Conservation (phyloP, 2,329 filamentous ascomycete genomes). For the Pseudogymnoascus sp. region DNA sequence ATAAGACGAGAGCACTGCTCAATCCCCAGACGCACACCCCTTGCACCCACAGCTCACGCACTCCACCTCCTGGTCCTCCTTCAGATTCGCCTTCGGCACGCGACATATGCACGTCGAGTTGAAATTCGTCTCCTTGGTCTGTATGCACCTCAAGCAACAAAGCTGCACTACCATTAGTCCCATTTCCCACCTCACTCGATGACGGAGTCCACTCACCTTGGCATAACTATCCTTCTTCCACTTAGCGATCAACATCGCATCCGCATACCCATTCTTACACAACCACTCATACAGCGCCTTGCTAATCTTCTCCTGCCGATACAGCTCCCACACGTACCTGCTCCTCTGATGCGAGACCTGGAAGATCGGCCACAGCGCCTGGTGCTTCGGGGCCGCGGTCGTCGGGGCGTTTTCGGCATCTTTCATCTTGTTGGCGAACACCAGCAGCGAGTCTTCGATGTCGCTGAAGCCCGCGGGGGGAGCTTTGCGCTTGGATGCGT, state of each 20-base stretch:
- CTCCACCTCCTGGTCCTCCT: slow-evolving; percentile 82
- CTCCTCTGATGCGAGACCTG: slow-evolving; percentile 90
- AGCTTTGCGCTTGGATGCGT: slow-evolving; percentile 67
- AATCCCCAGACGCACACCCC: slow-evolving; percentile 83
- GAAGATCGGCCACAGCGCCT: slow-evolving; percentile 94
- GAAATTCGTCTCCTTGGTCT: slow-evolving; percentile 99
- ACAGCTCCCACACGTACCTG: slow-evolving; percentile 93
- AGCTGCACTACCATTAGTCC: slow-evolving; percentile 43
- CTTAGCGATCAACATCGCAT: slow-evolving; percentile 92
- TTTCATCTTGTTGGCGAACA: slow-evolving; percentile 87
- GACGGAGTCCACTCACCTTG: slow-evolving; percentile 53
- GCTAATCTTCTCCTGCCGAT: slow-evolving; percentile 92
- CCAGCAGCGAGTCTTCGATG: slow-evolving; percentile 76
- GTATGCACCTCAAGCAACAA: slow-evolving; percentile 90
- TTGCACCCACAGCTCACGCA: slow-evolving; percentile 93
- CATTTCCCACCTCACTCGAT: neutral
- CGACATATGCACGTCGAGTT: slow-evolving; percentile 95
- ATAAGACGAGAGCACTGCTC: neutral
- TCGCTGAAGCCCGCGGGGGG: slow-evolving; percentile 81
- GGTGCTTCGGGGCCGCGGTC: slow-evolving; percentile 72
- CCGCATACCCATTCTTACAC: slow-evolving; percentile 92
- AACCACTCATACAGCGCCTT: slow-evolving; percentile 91
- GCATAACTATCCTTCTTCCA: slow-evolving; percentile 99
- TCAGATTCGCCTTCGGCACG: slow-evolving; percentile 80
- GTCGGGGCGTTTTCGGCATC: slow-evolving; percentile 85